Evolutionary conservation across 2,329 filamentous ascomycete species (phyloP).

Genomic region (Talaromyces islandicus): DNA sequence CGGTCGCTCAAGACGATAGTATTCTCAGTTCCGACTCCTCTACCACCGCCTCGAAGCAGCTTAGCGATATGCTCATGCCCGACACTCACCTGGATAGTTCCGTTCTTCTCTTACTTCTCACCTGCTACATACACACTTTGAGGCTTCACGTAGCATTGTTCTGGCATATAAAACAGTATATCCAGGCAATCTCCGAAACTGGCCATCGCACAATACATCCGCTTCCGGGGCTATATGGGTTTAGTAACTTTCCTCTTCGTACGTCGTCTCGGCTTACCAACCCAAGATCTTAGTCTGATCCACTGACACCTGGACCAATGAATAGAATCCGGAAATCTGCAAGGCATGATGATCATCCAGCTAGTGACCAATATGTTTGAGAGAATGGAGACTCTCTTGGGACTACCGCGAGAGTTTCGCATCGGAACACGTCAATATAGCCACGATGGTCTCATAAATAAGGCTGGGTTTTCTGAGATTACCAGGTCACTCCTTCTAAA

Average conservation of each 20-base stretch:
- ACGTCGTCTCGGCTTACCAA: not conserved
- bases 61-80: not conserved
- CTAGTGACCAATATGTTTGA: slow-evolving; percentile 1
- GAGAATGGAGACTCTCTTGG: not conserved
- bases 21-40: not conserved
- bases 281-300: not conserved
- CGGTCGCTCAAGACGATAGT: not conserved
- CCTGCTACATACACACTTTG: not conserved
- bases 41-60: not conserved
- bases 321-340: slow-evolving; percentile 1
- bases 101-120: not conserved
- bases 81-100: not conserved
- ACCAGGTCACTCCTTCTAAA: not conserved
- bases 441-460: not conserved
- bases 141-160: not conserved
- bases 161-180: not conserved
- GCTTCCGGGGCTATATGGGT: not conserved
- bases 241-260: not conserved
- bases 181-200: not conserved
- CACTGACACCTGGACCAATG: not conserved
- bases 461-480: not conserved
- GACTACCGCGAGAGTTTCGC: slow-evolving; percentile 1
- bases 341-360: not conserved
- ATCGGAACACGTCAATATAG: not conserved
- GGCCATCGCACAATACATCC: not conserved